Base-by-base conservation (phyloP, 2,329 filamentous ascomycete genomes). In the Penicillium concentricum region DNA sequence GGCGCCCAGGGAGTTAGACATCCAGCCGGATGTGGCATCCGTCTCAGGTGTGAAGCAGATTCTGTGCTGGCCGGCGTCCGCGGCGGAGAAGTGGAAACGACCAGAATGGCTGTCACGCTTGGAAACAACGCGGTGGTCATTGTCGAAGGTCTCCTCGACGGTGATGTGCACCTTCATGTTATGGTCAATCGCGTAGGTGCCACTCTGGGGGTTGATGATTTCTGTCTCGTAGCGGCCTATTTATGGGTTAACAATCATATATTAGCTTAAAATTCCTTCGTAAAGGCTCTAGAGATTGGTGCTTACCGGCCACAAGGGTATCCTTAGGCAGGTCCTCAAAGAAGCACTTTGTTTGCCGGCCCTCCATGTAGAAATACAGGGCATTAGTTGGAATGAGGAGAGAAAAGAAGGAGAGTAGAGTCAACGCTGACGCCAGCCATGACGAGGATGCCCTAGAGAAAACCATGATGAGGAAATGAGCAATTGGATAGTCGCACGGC, bases 271-370 rank as follows among this genome's bases (percentile, higher is more conserved):
- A 9, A 18, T 18, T 46, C 5, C 24, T 5, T 44, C 3, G 10
- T 15, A 16, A 3, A n/a, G 20, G 20, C 5, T 10, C 16, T 16
- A 24, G 9, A 38, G 22, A 26, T 41, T 28, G 51, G 54, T 39
- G 66, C 84, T 60, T 81, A 88, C 86, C 94, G 58, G 97, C 92
- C 54, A 99, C 93, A 57, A 99, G 81, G 15, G 94, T 97, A 76
- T 96, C 93, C 82, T 97, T 97, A 64, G 94, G 92, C 58, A 99
- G 84, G 77, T 97, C 93, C 80, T 99, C 94, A 79, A 90, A 96
- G 86, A 99, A 99, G 79, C 94, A 99, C 80, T 95, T 97, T 66
- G 91, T 88, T 63, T 85, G 80, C 48, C 84, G 84, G 69, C 89
- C 90, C 74, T 97, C 92, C 75, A 97, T 87, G 81, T 90, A 97